Percentiles rank a stretch among this genome's conserved stretches.
Evolutionary conservation across 2,329 filamentous ascomycete species (phyloP).

Genomic region (Rugonectria rugulosa): DNA sequence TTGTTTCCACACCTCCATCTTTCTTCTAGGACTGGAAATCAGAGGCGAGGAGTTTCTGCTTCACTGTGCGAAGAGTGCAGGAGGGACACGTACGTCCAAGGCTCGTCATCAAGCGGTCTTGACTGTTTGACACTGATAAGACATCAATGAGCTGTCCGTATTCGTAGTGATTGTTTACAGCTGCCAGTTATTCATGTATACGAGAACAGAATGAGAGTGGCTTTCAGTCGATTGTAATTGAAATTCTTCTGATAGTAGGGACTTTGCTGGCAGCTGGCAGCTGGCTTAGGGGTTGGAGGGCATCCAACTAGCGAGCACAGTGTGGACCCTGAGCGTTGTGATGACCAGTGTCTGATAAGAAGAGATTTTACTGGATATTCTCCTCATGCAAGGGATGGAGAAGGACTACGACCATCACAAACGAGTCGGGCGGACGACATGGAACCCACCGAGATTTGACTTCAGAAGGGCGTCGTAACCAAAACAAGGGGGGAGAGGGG

Average conservation of each 20-base stretch:
- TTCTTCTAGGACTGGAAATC: neutral
- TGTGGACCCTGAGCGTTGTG: neutral
- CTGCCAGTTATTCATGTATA: too few species aligned
- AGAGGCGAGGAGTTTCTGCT: constrained; percentile 6
- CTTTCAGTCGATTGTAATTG: too few species aligned
- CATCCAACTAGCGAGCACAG: constrained; percentile 1
- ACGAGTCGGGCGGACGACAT: neutral
- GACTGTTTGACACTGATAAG: too few species aligned
- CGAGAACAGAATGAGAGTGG: too few species aligned
- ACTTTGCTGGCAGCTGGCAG: too few species aligned
- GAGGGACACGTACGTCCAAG: too few species aligned
- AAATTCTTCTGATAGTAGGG: too few species aligned
- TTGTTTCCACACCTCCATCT: constrained; percentile 25
- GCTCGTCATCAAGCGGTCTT: too few species aligned
- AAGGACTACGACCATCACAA: neutral
- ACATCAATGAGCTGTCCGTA: too few species aligned
- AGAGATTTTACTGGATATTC: neutral
- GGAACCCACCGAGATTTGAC: neutral
- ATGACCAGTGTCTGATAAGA: constrained; percentile 18
- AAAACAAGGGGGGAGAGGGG: constrained; percentile 1
- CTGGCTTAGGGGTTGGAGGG: too few species aligned
- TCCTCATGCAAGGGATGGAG: neutral
- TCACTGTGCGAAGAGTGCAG: constrained; percentile 14
- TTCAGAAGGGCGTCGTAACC: constrained; percentile 11
- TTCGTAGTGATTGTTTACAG: too few species aligned